Evolutionary conservation across 805 yeast genomes (phyloP).

Genomic region (Candida multigemmis): DNA sequence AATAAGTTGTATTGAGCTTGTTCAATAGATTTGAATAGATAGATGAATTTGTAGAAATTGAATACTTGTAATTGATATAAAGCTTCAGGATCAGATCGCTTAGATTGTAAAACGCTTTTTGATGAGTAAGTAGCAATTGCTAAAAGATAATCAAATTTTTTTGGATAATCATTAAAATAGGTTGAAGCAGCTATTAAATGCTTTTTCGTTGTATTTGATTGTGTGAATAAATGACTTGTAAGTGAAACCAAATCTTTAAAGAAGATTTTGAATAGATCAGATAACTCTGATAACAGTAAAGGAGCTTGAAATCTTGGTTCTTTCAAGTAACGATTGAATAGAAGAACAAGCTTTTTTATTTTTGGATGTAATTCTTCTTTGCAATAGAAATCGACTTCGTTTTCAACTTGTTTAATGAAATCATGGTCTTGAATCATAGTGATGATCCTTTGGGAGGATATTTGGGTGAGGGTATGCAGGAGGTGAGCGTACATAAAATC

Average conservation of each 20-base stretch:
- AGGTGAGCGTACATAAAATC: no score
- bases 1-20: constrained; percentile 22
- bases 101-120: constrained; percentile 24
- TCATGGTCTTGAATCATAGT: no score
- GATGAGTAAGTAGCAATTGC: constrained; percentile 33
- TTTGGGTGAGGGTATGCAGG: no score
- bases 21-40: constrained; percentile 23
- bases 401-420: no score
- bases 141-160: constrained; percentile 26
- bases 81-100: constrained; percentile 27
- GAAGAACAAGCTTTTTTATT: constrained; percentile 3
- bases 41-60: constrained; percentile 29
- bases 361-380: no score
- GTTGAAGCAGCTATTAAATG: constrained; percentile 21
- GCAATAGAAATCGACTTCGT: no score
- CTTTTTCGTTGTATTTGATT: constrained; percentile 29
- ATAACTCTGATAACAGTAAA: constrained; percentile 23
- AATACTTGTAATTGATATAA: constrained; percentile 29
- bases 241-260: constrained; percentile 29
- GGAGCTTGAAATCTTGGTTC: constrained; percentile 37
- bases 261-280: constrained; percentile 22
- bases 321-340: constrained; percentile 20
- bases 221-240: constrained; percentile 22
- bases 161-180: constrained; percentile 18
- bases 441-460: no score